Percentiles rank a stretch among this genome's conserved stretches.
Evolutionary conservation across 345 rosid genomes (phyloP).

Genomic region (Populus tremula): DNA sequence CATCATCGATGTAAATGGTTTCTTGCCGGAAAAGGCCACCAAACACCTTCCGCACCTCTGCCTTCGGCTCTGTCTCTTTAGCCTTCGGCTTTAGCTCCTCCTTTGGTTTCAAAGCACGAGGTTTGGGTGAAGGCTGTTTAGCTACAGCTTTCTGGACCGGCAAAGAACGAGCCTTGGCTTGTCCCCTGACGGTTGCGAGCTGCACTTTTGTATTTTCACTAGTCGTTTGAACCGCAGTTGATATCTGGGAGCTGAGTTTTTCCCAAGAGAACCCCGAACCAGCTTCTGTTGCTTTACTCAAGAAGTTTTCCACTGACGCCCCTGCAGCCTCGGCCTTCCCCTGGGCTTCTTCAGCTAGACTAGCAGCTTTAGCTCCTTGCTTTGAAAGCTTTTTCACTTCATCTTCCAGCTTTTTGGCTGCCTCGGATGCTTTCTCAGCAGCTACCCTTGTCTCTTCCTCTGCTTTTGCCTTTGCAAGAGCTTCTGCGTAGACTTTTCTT

Average conservation of each 20-base stretch:
- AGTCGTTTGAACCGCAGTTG: slow-evolving; percentile 47
- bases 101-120: slow-evolving; percentile 24
- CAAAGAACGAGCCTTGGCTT: slow-evolving; percentile 69
- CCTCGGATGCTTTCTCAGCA: slow-evolving; percentile 58
- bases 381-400: slow-evolving; percentile 54
- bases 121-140: slow-evolving; percentile 32
- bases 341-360: slow-evolving; percentile 58
- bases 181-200: slow-evolving; percentile 86
- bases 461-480: slow-evolving; percentile 53
- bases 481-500: slow-evolving; percentile 68
- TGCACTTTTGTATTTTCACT: slow-evolving; percentile 49
- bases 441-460: slow-evolving; percentile 63
- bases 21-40: slow-evolving; percentile 93
- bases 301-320: slow-evolving; percentile 40
- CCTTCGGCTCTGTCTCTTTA: slow-evolving; percentile 38
- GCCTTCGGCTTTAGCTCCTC: slow-evolving; percentile 33
- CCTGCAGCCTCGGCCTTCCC: slow-evolving; percentile 62
- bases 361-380: slow-evolving; percentile 51
- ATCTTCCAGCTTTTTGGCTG: slow-evolving; percentile 48
- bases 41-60: slow-evolving; percentile 72
- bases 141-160: slow-evolving; percentile 56
- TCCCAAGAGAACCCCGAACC: slow-evolving; percentile 69
- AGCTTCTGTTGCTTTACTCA: slow-evolving; percentile 64
- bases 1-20: slow-evolving; percentile 80
- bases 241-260: slow-evolving; percentile 60